Evolutionary conservation across 2,329 filamentous ascomycete species (phyloP).

Genomic region (Hysterium pulicare): DNA sequence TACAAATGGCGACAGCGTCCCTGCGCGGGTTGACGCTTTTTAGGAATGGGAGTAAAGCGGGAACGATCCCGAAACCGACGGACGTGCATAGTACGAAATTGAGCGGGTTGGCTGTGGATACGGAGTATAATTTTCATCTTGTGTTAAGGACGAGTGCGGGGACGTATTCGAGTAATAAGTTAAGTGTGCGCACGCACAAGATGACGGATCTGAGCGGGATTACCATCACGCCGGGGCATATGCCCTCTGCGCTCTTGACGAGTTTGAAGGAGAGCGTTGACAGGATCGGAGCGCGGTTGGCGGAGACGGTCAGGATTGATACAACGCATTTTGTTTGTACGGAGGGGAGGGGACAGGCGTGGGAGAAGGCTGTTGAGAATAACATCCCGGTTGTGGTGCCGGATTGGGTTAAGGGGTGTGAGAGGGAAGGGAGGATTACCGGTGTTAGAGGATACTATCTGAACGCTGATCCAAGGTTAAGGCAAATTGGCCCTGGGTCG

Average conservation of each 20-base stretch:
- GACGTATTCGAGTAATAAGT: constrained; percentile 76
- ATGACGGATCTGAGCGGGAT: constrained; percentile 97
- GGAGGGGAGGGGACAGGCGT: constrained; percentile 81
- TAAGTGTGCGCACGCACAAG: constrained; percentile 89
- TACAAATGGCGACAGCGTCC: constrained; percentile 87
- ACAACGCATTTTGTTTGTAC: constrained; percentile 98
- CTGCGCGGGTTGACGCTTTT: constrained; percentile 86
- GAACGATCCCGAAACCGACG: constrained; percentile 82
- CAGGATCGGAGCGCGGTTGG: constrained; percentile 87
- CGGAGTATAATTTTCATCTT: constrained; percentile 91
- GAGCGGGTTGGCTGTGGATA: constrained; percentile 91
- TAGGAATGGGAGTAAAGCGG: constrained; percentile 94
- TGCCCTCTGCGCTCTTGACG: constrained; percentile 71
- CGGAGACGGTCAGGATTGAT: constrained; percentile 88
- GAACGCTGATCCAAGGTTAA: constrained; percentile 70
- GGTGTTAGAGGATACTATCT: constrained; percentile 95
- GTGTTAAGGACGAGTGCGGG: constrained; percentile 88
- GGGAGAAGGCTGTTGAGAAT: constrained; percentile 97
- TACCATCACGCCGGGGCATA: constrained; percentile 85
- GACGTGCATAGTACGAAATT: constrained; percentile 96
- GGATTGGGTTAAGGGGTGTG: constrained; percentile 97
- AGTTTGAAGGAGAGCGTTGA: constrained; percentile 72
- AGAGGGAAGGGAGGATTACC: constrained; percentile 85
- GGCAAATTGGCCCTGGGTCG: constrained; percentile 47
- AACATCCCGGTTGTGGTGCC: constrained; percentile 96